phyloP scores from a whole-genome alignment of 2,329 filamentous ascomycete species.

The Meredithiella fracta region DNA sequence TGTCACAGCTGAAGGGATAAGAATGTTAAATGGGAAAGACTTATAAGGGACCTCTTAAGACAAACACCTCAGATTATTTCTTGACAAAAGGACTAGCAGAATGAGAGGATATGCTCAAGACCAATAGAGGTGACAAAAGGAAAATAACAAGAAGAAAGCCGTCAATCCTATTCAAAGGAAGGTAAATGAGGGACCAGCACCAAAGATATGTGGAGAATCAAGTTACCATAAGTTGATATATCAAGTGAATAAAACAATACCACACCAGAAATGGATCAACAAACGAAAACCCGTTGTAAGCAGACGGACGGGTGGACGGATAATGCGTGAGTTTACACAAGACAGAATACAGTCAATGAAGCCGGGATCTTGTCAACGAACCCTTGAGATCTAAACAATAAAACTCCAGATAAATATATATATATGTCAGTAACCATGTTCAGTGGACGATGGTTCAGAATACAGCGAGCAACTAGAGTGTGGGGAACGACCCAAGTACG shows the following conservation, averaged over 20 bases:
- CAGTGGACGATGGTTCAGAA: background rate
- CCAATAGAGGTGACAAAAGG: background rate
- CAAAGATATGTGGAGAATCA: background rate
- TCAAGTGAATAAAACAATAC: background rate
- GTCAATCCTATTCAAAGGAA: background rate
- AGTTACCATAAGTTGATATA: background rate
- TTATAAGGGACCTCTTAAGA: background rate
- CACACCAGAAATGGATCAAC: background rate
- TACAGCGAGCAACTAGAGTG: background rate
- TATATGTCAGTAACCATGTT: background rate
- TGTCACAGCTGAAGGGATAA: background rate
- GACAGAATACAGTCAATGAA: background rate
- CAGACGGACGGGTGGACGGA: background rate
- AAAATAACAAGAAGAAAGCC: no score
- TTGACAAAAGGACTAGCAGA: background rate
- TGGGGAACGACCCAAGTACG: no score
- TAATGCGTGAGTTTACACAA: background rate
- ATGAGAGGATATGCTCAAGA: background rate
- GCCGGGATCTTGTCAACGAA: no score
- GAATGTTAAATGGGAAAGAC: background rate
- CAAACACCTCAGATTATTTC: background rate
- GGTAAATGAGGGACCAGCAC: background rate
- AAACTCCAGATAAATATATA: background rate
- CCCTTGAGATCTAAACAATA: background rate
- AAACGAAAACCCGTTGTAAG: background rate